These are phyloP conservation scores for Xylariomycetidae sp. DNA, from an alignment of 2,329 filamentous ascomycete genomes.

Conservation along the genomic window DNA sequence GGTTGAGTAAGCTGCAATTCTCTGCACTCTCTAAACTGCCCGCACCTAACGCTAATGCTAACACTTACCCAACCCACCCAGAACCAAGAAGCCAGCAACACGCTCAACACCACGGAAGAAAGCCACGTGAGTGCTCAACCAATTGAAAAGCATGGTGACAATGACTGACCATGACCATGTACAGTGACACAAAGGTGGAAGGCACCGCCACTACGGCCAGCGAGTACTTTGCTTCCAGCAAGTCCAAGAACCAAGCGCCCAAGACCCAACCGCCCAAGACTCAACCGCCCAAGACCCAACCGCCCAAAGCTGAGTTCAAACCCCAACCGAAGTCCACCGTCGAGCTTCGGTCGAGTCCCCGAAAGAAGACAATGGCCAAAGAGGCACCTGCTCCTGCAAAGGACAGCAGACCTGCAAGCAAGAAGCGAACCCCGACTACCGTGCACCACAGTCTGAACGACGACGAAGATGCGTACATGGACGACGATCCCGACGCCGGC, in stretches of 20 bases:
- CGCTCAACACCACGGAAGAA: constrained; percentile 51
- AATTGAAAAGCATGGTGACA: constrained; percentile 1
- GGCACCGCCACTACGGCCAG: constrained; percentile 49
- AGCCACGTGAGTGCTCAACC: constrained; percentile 34
- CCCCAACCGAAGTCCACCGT: constrained; percentile 33
- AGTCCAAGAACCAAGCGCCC: constrained; percentile 35
- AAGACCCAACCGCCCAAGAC: too few relatives aligned
- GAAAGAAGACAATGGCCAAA: constrained; percentile 33
- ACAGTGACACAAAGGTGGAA: constrained; percentile 36
- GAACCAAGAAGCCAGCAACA: constrained; percentile 49
- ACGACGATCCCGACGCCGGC: constrained; percentile 64
- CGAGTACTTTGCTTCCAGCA: constrained; percentile 50
- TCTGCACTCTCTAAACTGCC: not conserved
- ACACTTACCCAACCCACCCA: constrained; percentile 23
- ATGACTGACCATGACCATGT: constrained; percentile 6
- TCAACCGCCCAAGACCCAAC: too few relatives aligned
- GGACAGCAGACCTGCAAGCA: constrained; percentile 29
- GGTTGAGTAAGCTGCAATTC: constrained; percentile 31
- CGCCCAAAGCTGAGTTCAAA: constrained; percentile 36
- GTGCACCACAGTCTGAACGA: constrained; percentile 38
- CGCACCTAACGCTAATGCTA: not conserved
- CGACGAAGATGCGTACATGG: constrained; percentile 53
- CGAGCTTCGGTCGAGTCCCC: constrained; percentile 47
- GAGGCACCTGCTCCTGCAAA: constrained; percentile 21
- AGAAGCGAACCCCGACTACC: constrained; percentile 36